Base-by-base conservation (phyloP, 2,329 filamentous ascomycete species). In the Monosporascus sp. region DNA sequence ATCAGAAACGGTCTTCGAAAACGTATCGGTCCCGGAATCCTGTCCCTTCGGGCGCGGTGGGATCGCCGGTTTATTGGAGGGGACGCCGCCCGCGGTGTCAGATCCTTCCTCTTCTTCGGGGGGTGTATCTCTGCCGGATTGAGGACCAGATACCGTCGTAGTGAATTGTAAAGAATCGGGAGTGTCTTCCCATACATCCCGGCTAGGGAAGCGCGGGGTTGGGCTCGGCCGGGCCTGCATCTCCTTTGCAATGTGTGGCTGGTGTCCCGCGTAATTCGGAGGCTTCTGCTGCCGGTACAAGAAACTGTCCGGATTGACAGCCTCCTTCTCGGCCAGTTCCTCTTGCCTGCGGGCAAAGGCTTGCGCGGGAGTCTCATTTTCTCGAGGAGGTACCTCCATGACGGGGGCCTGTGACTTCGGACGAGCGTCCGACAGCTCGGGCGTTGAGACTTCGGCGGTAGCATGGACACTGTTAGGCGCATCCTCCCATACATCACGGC, bases 401-500 rank as follows among this genome's bases (percentile, higher is more conserved):
- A 49, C 72, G 54, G 55, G 70, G 58, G 66, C 73, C 59, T 67
- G 71, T 65, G 41, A 70, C 65, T 65, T 73, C 68, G 56, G 61
- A 52, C 51, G 73, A 64, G 54, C 76, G 54, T 76, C 78, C 0
- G 77, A 74, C 35, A 80, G 65, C 63, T 91, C 88, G 1, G 91
- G 91, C 0, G 90, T 94, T 3, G 87, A 89, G 7, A 97, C 93
- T 55, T 89, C 91, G 3, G 92, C 85, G 37, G 83, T 86, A 64
- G 81, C 84, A 64, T 94, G 85, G 50, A 90, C 78, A 70, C 91
- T 96, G 65, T 85, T 88, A 4, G 95, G 94, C 0, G 90, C 87
- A 68, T 99, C 95, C 73, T 99, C 94, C 94, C 94, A 99, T 41
- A 97, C 83, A 68, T 99, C 94, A 68, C 92, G 88, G 69, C 92